phyloP scores from a whole-genome alignment of 495 filamentous ascomycete genomes.

The Penicillium robsamsonii region DNA sequence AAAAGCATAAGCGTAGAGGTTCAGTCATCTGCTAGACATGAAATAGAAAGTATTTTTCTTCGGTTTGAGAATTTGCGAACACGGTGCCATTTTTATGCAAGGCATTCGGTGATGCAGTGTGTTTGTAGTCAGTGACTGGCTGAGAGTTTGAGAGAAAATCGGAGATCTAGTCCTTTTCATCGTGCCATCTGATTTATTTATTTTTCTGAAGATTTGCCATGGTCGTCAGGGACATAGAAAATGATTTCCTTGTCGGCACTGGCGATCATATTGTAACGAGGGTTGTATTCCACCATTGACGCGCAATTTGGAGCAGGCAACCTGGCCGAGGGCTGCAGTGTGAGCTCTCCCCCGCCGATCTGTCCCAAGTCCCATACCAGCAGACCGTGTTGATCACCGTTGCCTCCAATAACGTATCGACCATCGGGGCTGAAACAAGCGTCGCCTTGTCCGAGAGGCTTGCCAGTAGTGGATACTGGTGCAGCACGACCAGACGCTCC shows the following conservation, averaged over 20 bases:
- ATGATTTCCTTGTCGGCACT: slow-evolving; percentile 83
- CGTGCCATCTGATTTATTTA: slow-evolving; percentile 12
- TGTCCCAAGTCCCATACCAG: slow-evolving; percentile 79
- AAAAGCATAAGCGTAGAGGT: slow-evolving; percentile 26
- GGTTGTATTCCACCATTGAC: slow-evolving; percentile 82
- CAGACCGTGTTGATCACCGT: slow-evolving; percentile 63
- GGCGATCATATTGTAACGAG: slow-evolving; percentile 82
- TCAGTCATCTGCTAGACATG: not conserved
- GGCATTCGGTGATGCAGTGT: not conserved
- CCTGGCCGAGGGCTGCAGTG: slow-evolving; percentile 61
- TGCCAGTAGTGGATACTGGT: slow-evolving; percentile 45
- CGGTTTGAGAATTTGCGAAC: not conserved
- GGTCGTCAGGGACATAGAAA: slow-evolving; percentile 76
- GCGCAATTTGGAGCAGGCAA: slow-evolving; percentile 65
- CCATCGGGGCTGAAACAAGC: slow-evolving; percentile 87
- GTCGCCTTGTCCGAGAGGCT: slow-evolving; percentile 67
- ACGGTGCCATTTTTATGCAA: not conserved
- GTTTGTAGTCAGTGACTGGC: not conserved
- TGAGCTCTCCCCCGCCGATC: slow-evolving; percentile 46
- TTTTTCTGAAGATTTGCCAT: slow-evolving; percentile 33
- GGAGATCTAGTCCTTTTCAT: not conserved
- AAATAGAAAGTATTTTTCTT: not conserved
- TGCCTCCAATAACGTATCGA: slow-evolving; percentile 77
- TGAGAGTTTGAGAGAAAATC: not conserved
- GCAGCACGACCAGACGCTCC: slow-evolving; percentile 47